These are phyloP conservation scores for Daldinia caldariorum DNA, from an alignment of 495 filamentous ascomycete species.

Conservation along the genomic window DNA sequence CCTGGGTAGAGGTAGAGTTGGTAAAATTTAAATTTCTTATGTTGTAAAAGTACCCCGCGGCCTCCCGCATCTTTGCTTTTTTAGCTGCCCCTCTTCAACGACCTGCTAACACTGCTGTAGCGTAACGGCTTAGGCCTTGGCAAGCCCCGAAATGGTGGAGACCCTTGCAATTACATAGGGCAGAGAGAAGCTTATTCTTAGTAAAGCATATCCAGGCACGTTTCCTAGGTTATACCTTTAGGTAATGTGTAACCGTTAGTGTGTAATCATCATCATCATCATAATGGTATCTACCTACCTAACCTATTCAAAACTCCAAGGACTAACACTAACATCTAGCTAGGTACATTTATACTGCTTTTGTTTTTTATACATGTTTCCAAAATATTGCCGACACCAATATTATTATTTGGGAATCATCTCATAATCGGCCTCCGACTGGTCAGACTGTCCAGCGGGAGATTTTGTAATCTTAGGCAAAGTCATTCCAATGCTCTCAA, in stretches of 20 bases:
- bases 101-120: not conserved
- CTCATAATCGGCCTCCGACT: constrained; percentile 4
- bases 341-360: not conserved
- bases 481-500: constrained; percentile 49
- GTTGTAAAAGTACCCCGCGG: constrained; percentile 28
- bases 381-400: not conserved
- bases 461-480: constrained; percentile 27
- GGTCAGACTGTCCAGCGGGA: not conserved
- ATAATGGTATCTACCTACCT: not conserved
- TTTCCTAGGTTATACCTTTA: too few relatives aligned
- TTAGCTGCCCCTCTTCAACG: constrained; percentile 6
- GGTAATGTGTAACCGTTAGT: not conserved
- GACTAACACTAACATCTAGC: not conserved
- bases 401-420: not conserved
- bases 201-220: not conserved
- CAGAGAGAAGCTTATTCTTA: not conserved
- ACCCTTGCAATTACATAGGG: not conserved
- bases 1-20: not conserved
- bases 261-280: not conserved
- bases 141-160: constrained; percentile 10
- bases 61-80: not conserved
- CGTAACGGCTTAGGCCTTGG: constrained; percentile 24
- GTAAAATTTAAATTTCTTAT: constrained; percentile 38
- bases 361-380: not conserved
- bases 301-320: not conserved